phyloP scores from a whole-genome alignment of 2,329 filamentous ascomycete genomes.

The Arthrinium puccinioides region DNA sequence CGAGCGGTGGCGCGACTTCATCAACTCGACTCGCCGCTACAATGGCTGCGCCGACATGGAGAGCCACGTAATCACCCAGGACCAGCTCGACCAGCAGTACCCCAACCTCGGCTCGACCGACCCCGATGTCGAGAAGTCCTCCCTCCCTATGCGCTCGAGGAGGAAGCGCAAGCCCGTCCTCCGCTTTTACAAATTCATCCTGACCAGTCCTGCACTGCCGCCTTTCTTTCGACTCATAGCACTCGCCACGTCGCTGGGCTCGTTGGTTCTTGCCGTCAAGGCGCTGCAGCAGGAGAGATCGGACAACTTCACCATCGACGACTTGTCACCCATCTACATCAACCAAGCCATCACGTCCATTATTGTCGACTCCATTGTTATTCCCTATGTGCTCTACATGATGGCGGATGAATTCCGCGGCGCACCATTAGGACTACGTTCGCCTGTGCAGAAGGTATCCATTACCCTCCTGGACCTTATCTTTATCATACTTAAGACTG shows the following conservation, averaged over 20 bases:
- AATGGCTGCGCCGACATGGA: constrained; percentile 28
- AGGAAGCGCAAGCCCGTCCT: constrained; percentile 27
- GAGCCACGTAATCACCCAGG: constrained; percentile 9
- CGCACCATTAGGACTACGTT: constrained; percentile 82
- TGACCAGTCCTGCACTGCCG: constrained; percentile 80
- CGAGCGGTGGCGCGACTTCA: constrained; percentile 44
- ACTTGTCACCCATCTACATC: no score
- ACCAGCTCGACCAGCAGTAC: constrained; percentile 22
- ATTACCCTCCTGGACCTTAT: constrained; percentile 88
- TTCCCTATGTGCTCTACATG: constrained; percentile 88
- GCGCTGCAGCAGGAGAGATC: no score
- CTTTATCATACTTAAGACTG: constrained; percentile 96
- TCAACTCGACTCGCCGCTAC: constrained; percentile 44
- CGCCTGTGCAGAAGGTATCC: constrained; percentile 76
- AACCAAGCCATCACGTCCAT: constrained; percentile 79
- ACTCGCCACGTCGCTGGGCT: constrained; percentile 73
- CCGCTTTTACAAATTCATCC: constrained; percentile 58
- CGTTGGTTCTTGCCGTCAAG: constrained; percentile 68
- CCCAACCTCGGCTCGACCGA: constrained; percentile 30
- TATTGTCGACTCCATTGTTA: constrained; percentile 77
- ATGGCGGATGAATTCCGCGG: constrained; percentile 95
- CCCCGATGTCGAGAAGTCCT: constrained; percentile 26
- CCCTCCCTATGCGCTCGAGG: constrained; percentile 24
- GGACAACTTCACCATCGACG: constrained; percentile 55
- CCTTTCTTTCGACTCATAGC: constrained; percentile 76